Evolutionary conservation across 2,329 filamentous ascomycete species (phyloP).

Genomic region (Didymella exigua): DNA sequence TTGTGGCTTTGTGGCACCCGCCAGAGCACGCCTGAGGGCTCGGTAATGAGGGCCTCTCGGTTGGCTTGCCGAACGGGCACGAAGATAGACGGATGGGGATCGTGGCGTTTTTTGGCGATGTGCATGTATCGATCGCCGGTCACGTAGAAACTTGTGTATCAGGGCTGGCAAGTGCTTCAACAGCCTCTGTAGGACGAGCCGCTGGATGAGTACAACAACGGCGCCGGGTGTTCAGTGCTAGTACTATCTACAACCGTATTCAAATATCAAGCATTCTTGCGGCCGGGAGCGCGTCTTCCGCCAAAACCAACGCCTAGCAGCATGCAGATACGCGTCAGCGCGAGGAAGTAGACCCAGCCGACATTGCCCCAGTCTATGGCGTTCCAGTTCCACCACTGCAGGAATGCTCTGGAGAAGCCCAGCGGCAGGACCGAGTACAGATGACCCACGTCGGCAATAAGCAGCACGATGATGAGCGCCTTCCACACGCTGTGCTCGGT

Average conservation of each 20-base stretch:
- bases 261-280: slow-evolving; percentile 10
- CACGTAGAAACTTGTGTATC: neutral
- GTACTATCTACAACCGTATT: slow-evolving; percentile 1
- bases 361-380: slow-evolving; percentile 72
- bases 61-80: slow-evolving; percentile 18
- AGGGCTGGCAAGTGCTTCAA: neutral
- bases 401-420: slow-evolving; percentile 65
- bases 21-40: slow-evolving; percentile 6
- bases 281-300: neutral
- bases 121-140: neutral
- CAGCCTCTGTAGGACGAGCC: slow-evolving; percentile 12
- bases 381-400: slow-evolving; percentile 67
- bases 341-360: slow-evolving; percentile 71
- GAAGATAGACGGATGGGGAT: slow-evolving; percentile 5
- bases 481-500: slow-evolving; percentile 72
- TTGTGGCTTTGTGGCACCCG: slow-evolving; percentile 15
- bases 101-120: slow-evolving; percentile 3
- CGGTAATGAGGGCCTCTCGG: slow-evolving; percentile 15
- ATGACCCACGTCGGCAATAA: slow-evolving; percentile 79
- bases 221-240: neutral
- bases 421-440: slow-evolving; percentile 68
- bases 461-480: slow-evolving; percentile 67
- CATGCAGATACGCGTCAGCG: slow-evolving; percentile 42
- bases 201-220: neutral
- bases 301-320: slow-evolving; percentile 36